Evolutionary conservation across 257 asterid genomes (phyloP).

Genomic region (Solanum neorickii): DNA sequence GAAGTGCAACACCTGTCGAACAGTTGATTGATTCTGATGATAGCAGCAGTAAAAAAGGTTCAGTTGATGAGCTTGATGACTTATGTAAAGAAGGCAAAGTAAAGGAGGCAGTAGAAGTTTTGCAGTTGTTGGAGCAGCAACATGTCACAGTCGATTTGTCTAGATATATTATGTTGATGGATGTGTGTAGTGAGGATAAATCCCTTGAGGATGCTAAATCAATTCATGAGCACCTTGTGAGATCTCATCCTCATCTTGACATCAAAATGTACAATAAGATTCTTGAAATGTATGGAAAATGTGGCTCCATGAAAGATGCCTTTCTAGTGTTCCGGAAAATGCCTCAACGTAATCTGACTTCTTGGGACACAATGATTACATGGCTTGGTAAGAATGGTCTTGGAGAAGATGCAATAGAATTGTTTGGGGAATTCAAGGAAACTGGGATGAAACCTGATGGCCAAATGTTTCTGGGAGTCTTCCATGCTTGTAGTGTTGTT

Average conservation of each 20-base stretch:
- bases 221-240: slow-evolving; percentile 47
- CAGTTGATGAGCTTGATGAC: slow-evolving; percentile 46
- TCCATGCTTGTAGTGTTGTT: slow-evolving; percentile 47
- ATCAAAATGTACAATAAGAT: slow-evolving; percentile 41
- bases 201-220: slow-evolving; percentile 52
- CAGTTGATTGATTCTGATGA: slow-evolving; percentile 13
- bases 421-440: slow-evolving; percentile 57
- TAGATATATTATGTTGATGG: slow-evolving; percentile 38
- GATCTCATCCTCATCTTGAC: slow-evolving; percentile 32
- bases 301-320: slow-evolving; percentile 66
- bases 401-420: slow-evolving; percentile 56
- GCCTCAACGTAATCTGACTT: slow-evolving; percentile 49
- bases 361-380: slow-evolving; percentile 82
- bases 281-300: slow-evolving; percentile 58
- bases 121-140: slow-evolving; percentile 35
- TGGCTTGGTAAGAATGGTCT: slow-evolving; percentile 58
- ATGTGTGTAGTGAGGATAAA: slow-evolving; percentile 50
- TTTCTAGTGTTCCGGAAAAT: slow-evolving; percentile 45
- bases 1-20: slow-evolving; percentile 2
- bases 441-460: slow-evolving; percentile 65
- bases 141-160: slow-evolving; percentile 39
- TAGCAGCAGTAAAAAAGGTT: slow-evolving; percentile 7
- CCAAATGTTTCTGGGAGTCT: slow-evolving; percentile 50
- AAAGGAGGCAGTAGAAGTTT: slow-evolving; percentile 46
- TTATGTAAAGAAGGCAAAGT: slow-evolving; percentile 37